Base-by-base conservation (phyloP, 106 monocot genomes). In the Alisma plantagoaquatica region DNA sequence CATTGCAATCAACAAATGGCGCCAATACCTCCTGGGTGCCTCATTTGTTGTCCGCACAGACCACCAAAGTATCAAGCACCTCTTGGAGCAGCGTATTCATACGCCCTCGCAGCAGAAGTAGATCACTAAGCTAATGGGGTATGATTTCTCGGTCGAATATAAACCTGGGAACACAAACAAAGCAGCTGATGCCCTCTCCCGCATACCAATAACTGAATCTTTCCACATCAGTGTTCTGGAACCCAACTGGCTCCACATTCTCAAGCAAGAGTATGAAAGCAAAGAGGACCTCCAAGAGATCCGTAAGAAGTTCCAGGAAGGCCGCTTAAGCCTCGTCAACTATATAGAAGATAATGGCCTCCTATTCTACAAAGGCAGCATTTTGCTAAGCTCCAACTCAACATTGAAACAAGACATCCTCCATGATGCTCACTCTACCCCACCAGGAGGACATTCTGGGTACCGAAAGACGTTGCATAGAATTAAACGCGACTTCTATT, bases 391-490 rank as follows among this genome's bases (percentile, higher is more conserved):
- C 12, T 3, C 4, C 20, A 3, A 29, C 19, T 30, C 10, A 1
- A 27, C 3, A 11, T 7, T 25, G 8, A 21, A 29, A 7, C 24
- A 26, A 5, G 2, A 54, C 3, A 17, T 64, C 33, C 16, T 52
- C n/a, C 31, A 31, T 14, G 49, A 33, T 23, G 22, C 18, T 16
- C 49, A 53, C 27, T 11, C 9, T 2, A 10, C 54, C 7, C 3
- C 29, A 12, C 29, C 46, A 8, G 52, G 28, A 9, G 63, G 52
- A 9, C 57, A 57, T 27, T 12, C 43, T 0, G 54, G 65, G 2
- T 23, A 28, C n/a, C 21, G 35, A 1, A 6, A 30, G 0, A 64
- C 64, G 5, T 53, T 29, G n/a, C 14, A 33, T 8, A 5, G 52
- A 9, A 15, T 65, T 7, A 11, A 9, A 1, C 41, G 31, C 29